A percentile compares a stretch with the other conserved stretches of the same genome.
Evolutionary conservation across 768 basidiomycete genomes (phyloP).

Genomic region (Phlebiopsis gigantea): DNA sequence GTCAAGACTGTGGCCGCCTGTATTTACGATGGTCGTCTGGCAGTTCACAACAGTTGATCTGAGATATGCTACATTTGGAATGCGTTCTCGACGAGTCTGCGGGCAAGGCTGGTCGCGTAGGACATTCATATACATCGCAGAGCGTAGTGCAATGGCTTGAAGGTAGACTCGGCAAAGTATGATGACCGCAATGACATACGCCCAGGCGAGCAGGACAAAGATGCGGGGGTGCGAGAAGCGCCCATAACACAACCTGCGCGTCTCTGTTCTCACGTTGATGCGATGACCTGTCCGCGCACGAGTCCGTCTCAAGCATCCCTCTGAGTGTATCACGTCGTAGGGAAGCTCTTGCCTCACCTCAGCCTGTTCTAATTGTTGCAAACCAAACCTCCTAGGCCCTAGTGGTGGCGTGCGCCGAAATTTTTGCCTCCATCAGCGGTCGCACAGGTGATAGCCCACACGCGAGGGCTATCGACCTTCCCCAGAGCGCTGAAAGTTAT

Average conservation of each 20-base stretch:
- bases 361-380: background rate
- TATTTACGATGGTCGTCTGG: background rate
- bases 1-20: conserved; percentile 8
- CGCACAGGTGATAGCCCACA: background rate
- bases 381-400: background rate
- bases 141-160: too few species aligned
- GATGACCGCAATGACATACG: too few species aligned
- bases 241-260: background rate
- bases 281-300: background rate
- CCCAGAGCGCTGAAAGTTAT: background rate
- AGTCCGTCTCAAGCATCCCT: background rate
- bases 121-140: too few species aligned
- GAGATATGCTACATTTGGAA: background rate
- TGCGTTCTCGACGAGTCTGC: background rate
- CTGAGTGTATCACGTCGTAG: background rate
- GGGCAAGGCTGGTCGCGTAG: too few species aligned
- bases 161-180: too few species aligned
- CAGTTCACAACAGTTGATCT: conserved; percentile 5
- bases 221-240: background rate
- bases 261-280: too few species aligned
- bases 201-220: too few species aligned
- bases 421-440: background rate
- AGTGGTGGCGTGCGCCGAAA: background rate
- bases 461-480: background rate
- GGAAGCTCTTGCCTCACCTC: background rate